These are phyloP conservation scores for Ganoderma resinaceum DNA, from an alignment of 1,284 basidiomycete genomes.

Conservation along the genomic window DNA sequence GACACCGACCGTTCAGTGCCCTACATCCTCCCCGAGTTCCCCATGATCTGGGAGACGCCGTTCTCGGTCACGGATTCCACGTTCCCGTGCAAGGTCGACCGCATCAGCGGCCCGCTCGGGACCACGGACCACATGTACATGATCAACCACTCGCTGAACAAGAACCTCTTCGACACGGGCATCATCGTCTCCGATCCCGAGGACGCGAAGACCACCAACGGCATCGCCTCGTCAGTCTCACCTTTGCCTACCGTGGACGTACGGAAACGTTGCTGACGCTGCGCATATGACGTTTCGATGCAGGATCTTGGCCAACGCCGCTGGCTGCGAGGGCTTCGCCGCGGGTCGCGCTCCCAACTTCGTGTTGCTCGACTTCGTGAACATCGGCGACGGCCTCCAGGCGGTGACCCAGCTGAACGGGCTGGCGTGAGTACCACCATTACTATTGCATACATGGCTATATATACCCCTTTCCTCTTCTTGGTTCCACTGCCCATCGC, in stretches of 20 bases:
- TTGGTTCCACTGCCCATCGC: background rate
- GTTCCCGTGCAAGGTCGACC: constrained; percentile 79
- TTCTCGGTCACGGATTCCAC: constrained; percentile 65
- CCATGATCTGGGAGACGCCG: constrained; percentile 81
- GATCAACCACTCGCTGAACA: constrained; percentile 65
- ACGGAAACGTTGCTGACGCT: background rate
- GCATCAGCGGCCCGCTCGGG: constrained; percentile 58
- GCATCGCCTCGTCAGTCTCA: constrained; percentile 47
- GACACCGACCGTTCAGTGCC: constrained; percentile 52
- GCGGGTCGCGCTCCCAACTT: constrained; percentile 55
- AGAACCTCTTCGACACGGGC: constrained; percentile 43
- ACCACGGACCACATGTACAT: constrained; percentile 59
- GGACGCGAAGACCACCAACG: constrained; percentile 51
- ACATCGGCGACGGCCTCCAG: constrained; percentile 49
- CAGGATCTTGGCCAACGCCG: constrained; percentile 54
- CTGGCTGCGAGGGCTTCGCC: constrained; percentile 51
- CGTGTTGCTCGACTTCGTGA: constrained; percentile 58
- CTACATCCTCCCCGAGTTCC: constrained; percentile 71
- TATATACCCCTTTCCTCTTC: background rate
- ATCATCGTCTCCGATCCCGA: constrained; percentile 49
- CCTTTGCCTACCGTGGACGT: background rate
- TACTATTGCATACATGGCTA: background rate
- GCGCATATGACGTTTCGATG: background rate
- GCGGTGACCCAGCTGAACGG: constrained; percentile 55
- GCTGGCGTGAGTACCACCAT: constrained; percentile 35